Percentiles rank a stretch among this genome's conserved stretches.
Conservation (phyloP, 106 monocot genomes). For the Dioscorea zingiberensis region DNA sequence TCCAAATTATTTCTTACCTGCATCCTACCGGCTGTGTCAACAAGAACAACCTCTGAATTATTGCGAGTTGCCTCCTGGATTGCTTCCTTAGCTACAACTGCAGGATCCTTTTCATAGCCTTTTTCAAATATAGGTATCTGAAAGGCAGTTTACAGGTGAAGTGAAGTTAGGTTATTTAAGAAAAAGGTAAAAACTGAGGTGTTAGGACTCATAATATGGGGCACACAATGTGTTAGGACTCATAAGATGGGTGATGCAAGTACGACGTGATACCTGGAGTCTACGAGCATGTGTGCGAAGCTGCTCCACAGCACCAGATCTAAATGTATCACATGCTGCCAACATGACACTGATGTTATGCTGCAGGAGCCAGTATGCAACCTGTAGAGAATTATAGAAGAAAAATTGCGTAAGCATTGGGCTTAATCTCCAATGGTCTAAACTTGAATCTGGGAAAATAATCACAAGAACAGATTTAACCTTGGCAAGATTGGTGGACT, state of each 20-base stretch:
- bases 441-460: not conserved
- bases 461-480: constrained; percentile 15
- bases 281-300: constrained; percentile 96
- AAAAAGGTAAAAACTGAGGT: not conserved
- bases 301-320: constrained; percentile 99
- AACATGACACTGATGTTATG: constrained; percentile 85
- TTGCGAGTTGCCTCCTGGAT: not conserved
- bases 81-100: constrained; percentile 83
- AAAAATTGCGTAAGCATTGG: not conserved
- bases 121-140: constrained; percentile 95
- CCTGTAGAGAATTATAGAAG: constrained; percentile 30
- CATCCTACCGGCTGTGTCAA: constrained; percentile 89
- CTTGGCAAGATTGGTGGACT: constrained; percentile 99
- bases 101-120: constrained; percentile 98
- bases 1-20: constrained; percentile 40
- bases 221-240: not conserved
- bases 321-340: constrained; percentile 97
- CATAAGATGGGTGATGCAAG: not conserved
- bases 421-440: not conserved
- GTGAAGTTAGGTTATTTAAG: no score
- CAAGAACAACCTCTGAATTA: not conserved
- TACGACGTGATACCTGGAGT: constrained; percentile 82
- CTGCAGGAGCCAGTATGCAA: constrained; percentile 97
- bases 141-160: constrained; percentile 14
- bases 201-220: not conserved